These are phyloP conservation scores for Cladobotryum protrusum DNA, from an alignment of 2,329 filamentous ascomycete genomes.

Conservation along the genomic window DNA sequence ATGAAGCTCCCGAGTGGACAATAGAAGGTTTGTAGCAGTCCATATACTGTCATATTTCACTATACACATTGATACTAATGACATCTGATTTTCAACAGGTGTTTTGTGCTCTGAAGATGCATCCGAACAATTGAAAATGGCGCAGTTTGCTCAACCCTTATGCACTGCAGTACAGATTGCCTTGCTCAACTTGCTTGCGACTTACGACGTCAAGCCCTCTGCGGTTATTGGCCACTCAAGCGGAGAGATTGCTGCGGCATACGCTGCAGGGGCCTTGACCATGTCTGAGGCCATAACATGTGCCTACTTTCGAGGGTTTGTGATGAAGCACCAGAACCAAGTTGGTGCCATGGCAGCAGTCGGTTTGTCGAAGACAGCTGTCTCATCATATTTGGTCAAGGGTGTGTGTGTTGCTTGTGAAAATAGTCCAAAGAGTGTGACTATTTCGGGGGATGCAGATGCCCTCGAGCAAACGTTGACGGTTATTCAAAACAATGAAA, in stretches of 20 bases:
- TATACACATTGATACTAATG: background rate
- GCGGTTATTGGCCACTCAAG: constrained; percentile 37
- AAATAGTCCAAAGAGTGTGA: constrained; percentile 31
- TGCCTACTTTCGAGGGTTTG: constrained; percentile 19
- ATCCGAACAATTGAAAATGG: constrained; percentile 7
- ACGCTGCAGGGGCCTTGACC: constrained; percentile 31
- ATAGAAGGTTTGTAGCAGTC: background rate
- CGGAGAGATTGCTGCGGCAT: constrained; percentile 41
- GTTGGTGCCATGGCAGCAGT: constrained; percentile 33
- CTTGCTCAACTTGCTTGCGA: constrained; percentile 32
- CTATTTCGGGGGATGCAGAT: constrained; percentile 26
- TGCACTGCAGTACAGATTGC: constrained; percentile 39
- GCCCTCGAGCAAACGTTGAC: constrained; percentile 21
- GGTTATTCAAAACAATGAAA: constrained; percentile 21
- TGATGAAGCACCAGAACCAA: constrained; percentile 25
- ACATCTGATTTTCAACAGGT: background rate
- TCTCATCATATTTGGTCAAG: constrained; percentile 20
- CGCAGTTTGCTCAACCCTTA: constrained; percentile 30
- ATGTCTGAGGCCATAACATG: constrained; percentile 28
- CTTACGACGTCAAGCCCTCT: constrained; percentile 24
- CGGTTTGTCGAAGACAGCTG: constrained; percentile 27
- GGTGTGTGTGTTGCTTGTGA: constrained; percentile 28
- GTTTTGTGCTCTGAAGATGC: no score
- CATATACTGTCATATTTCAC: no score
- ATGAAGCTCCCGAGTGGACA: no score